Conservation (phyloP, 2,329 filamentous ascomycete genomes). For the Neurospora sp. region DNA sequence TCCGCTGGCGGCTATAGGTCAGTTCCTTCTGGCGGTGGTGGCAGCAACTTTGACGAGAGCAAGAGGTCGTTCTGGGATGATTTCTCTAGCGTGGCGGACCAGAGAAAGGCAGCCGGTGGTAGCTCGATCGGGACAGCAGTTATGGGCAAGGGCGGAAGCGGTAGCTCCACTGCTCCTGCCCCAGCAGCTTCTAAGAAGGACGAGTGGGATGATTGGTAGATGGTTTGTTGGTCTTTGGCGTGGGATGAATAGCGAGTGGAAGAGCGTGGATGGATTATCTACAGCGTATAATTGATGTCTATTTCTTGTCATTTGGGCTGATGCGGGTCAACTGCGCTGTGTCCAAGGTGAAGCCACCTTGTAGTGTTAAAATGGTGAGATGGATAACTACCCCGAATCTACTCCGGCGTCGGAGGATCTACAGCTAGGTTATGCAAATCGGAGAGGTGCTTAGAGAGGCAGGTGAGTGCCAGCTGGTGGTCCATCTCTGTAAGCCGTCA, state of each 20-base stretch:
- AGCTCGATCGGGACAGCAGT: conserved; percentile 50
- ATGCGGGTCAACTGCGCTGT: not conserved
- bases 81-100: conserved; percentile 63
- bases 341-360: not conserved
- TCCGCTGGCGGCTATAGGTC: conserved; percentile 21
- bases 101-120: conserved; percentile 27
- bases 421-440: not conserved
- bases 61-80: conserved; percentile 88
- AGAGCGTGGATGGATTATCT: not conserved
- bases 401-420: not conserved
- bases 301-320: not conserved
- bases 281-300: not conserved
- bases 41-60: conserved; percentile 42
- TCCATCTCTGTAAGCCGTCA: not conserved
- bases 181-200: conserved; percentile 37
- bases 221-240: not conserved
- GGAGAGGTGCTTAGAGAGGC: not conserved
- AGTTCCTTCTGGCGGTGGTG: conserved; percentile 19
- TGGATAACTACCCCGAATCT: not conserved
- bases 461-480: not conserved
- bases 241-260: not conserved
- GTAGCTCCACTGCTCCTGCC: conserved; percentile 1
- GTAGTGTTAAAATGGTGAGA: not conserved
- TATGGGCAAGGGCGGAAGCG: conserved; percentile 44
- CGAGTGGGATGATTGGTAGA: conserved; percentile 57